A percentile compares a stretch with the other conserved stretches of the same genome.
phyloP scores from a whole-genome alignment of 2,329 filamentous ascomycete genomes.

The Alternaria brassicae region DNA sequence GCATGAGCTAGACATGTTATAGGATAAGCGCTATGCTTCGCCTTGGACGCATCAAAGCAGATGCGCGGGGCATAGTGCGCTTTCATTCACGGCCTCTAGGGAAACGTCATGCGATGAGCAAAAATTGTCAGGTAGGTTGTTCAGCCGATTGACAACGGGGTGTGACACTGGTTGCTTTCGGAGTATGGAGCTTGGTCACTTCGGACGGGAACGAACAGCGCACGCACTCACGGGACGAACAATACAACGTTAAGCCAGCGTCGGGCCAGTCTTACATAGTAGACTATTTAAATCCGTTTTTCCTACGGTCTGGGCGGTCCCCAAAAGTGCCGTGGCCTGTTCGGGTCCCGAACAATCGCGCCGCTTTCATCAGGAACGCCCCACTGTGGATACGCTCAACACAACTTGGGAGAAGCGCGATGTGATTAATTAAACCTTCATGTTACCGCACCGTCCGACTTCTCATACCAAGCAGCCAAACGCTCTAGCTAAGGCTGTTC shows the following conservation, averaged over 20 bases:
- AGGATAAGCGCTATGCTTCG: neutral
- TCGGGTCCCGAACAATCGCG: neutral
- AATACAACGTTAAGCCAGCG: neutral
- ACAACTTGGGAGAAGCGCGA: neutral
- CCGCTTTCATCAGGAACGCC: neutral
- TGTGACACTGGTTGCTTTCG: neutral
- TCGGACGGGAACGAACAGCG: neutral
- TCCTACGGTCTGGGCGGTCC: neutral
- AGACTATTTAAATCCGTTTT: neutral
- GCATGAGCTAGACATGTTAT: neutral
- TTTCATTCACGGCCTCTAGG: neutral
- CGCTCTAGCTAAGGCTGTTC: slow-evolving; percentile 14
- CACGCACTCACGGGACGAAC: neutral
- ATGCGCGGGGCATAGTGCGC: neutral
- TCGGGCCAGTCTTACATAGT: neutral
- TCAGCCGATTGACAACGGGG: neutral
- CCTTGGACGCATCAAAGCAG: neutral
- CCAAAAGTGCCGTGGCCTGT: neutral
- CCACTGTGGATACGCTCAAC: neutral
- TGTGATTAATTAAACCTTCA: slow-evolving; percentile 2
- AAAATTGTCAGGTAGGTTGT: neutral
- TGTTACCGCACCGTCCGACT: slow-evolving; percentile 2
- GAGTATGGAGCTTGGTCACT: neutral
- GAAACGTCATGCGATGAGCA: neutral
- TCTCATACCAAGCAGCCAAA: slow-evolving; percentile 13